Evolutionary conservation across 2,329 filamentous ascomycete genomes (phyloP), one percentile per base, ranked within the genome.

Genomic region (Neopestalotiopsis rosae): DNA sequence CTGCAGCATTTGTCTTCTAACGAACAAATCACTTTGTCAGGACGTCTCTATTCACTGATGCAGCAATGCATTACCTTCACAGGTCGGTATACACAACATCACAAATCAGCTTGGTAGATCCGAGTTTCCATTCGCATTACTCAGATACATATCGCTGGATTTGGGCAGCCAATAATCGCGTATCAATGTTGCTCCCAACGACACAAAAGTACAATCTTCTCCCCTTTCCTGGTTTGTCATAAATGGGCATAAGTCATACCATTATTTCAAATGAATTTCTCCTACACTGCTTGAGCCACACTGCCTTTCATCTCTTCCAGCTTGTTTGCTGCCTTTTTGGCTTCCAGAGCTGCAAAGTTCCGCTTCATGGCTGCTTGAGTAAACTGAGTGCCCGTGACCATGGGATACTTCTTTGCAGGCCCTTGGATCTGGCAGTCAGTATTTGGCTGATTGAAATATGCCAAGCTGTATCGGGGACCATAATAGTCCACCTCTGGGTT

Each of bases 381-480:
- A 72, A 91, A 91, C 75, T 91, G 83, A 66, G 84, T 84, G 2
- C 89, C 89, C 0, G 88, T 90, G 14, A 91, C 83, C 68, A 83
- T 75, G 2, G 87, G 85, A 77, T 91, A 91, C 78, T 90, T 91
- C 79, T 88, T 88, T 76, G 79, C 63, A 1, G 88, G 89, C 0
- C 89, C 90, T 74, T 90, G 88, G 52, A 91, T 89, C 71, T 82
- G 74, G 10, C 84, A 84, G 76, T 89, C 86, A 67, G 83, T 85
- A 75, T 85, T 86, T 0, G 89, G 88, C 79, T 91, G 89, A 72
- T 90, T 91, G 78, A 91, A 91, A 73, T 87, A 91, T 7, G 89
- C 89, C 75, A 92, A 88, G 75, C 87, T 90, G 76, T 90, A 91
- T 57, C 89, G 83, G 72, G 87, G 84, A 5, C 88, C 88, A 72